Conservation (phyloP, 768 basidiomycete genomes). For the Mycena maculata region DNA sequence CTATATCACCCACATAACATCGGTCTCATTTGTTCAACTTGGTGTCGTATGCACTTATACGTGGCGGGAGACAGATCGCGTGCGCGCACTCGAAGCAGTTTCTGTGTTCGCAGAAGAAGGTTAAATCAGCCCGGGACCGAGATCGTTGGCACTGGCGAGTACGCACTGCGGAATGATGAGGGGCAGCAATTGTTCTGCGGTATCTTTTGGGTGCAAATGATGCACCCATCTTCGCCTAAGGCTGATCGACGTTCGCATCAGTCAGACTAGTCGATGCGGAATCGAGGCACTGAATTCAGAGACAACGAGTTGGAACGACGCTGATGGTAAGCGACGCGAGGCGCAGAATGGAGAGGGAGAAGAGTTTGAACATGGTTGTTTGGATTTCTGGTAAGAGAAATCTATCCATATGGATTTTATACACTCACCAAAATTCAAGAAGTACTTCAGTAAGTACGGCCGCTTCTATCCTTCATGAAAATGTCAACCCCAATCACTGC, state of each 20-base stretch:
- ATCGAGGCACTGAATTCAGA: constrained; percentile 13
- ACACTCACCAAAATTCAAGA: constrained; percentile 19
- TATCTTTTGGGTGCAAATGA: constrained; percentile 19
- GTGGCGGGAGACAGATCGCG: constrained; percentile 18
- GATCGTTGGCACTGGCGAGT: constrained; percentile 18
- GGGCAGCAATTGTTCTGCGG: constrained; percentile 17
- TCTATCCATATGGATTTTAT: constrained; percentile 14
- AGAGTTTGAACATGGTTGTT: constrained; percentile 17
- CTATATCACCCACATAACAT: constrained; percentile 6
- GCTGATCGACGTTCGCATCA: constrained; percentile 13
- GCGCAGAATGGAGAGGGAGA: constrained; percentile 13
- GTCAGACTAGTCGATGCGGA: background rate
- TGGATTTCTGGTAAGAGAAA: constrained; percentile 20
- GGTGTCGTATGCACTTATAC: background rate
- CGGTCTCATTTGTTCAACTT: constrained; percentile 13
- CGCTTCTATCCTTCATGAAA: constrained; percentile 2
- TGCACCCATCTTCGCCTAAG: constrained; percentile 17
- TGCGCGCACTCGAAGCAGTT: constrained; percentile 22
- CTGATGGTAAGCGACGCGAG: constrained; percentile 18
- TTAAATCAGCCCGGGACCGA: constrained; percentile 16
- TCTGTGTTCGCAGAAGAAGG: constrained; percentile 18
- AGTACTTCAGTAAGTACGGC: constrained; percentile 9
- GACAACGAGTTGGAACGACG: constrained; percentile 23
- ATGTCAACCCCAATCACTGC: background rate
- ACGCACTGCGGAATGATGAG: constrained; percentile 25